Evolutionary conservation across 1,284 basidiomycete genomes (phyloP), one percentile per base, ranked within the genome.

Genomic region (Porodaedalea pini): DNA sequence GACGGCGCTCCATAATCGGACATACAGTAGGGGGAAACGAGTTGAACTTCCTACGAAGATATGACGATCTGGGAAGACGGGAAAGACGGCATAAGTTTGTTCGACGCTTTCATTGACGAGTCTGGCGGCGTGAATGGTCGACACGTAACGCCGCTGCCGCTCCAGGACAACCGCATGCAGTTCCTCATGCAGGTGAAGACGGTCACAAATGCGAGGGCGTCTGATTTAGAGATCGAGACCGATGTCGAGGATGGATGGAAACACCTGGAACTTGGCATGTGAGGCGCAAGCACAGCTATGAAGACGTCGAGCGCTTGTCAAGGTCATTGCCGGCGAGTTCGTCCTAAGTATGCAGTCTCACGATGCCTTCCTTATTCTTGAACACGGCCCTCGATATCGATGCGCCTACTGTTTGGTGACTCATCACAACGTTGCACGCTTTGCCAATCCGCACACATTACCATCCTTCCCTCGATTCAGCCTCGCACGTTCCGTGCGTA

Each of bases 391-490:
- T 96, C 58, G 92, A 95, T 66, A 78, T 94, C 44, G 87, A 84
- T 39, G 76, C 85, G 5, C 75, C 81, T 23, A 80, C 84, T 40
- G 85, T 92, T 63, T 85, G 80, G 63, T 76, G 85, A 54, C 79
- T 96, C 47, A 86, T 94, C 63, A 78, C 83, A 32, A 73, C 86
- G 1, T 96, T 93, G 83, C 90, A 3, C 73, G 76, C 51, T 89
- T 94, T 67, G 90, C 92, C 0, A 85, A 84, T 11, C 87, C 91
- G 21, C 86, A 93, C 61, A 91, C 94, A 66, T 75, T 96, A 4
- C 91, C 87, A 2, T 92, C 92, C 88, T 82, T 85, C 63, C 75
- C 94, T 21, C 82, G 92, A 7, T 95, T 92, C 92, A 89, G 87
- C 41, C 77, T 95, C 7, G 85, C 85, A 11, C 74, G 90, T 41